phyloP scores from a whole-genome alignment of 768 basidiomycete species.

The Kwoniella sp. region DNA sequence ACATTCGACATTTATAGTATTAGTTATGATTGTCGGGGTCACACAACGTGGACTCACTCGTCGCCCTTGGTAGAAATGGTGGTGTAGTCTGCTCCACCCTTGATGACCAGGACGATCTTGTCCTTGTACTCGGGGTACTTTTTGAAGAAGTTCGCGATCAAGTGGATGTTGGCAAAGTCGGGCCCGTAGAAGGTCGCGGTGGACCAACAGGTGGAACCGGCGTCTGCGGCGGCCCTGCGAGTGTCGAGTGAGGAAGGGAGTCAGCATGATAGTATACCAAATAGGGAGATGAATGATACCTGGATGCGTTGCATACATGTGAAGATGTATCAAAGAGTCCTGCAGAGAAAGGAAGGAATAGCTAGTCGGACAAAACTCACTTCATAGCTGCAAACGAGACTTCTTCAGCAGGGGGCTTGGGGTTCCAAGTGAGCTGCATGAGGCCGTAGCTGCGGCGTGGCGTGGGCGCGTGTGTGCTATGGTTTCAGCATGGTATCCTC shows the following conservation, averaged over 20 bases:
- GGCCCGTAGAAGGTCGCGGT: conserved; percentile 66
- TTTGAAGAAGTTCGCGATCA: conserved; percentile 62
- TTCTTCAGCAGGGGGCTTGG: conserved; percentile 62
- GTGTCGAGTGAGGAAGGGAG: background rate
- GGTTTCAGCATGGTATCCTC: too few species aligned
- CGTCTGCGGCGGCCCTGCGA: conserved; percentile 52
- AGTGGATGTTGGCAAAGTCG: conserved; percentile 60
- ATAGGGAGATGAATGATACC: conserved; percentile 14
- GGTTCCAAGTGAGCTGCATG: conserved; percentile 66
- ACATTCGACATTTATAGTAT: too few species aligned
- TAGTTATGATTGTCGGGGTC: too few species aligned
- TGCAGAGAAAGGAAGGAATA: conserved; percentile 8
- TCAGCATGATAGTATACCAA: background rate
- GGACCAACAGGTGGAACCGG: conserved; percentile 50
- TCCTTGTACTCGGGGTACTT: conserved; percentile 59
- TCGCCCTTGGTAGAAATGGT: conserved; percentile 18
- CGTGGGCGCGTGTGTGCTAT: background rate
- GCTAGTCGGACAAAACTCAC: conserved; percentile 51
- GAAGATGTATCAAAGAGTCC: conserved; percentile 53
- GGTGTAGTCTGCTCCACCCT: conserved; percentile 55
- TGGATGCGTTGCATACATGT: too few species aligned
- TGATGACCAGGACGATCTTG: conserved; percentile 61
- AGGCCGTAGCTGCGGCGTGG: conserved; percentile 57
- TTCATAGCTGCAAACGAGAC: conserved; percentile 68
- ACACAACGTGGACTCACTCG: conserved; percentile 15